Base-by-base conservation (phyloP, 1,139 yeast species). In the Hansenula sp. region DNA sequence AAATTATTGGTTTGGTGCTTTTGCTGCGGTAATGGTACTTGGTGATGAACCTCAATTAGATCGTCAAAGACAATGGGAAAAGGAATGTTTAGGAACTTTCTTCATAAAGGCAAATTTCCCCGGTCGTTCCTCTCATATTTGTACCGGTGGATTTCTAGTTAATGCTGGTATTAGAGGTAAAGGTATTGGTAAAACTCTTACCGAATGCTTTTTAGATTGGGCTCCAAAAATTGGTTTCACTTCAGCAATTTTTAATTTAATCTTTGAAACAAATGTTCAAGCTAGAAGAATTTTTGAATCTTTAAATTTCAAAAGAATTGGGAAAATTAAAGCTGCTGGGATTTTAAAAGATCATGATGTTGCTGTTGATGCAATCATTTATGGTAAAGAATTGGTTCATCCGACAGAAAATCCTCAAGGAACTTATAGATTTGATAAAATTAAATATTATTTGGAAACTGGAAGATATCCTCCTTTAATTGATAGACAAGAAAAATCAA, bases 101-200 rank as follows among this genome's bases (percentile, higher is more conserved):
- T 81, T 76, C 59, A 74, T 91, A 47, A 86, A 86, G 54, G 95
- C 97, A 5, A 87, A 89, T 57, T 93, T 84, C 59, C 96, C 97
- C 0, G 98, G 98, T 2, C 71, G 98, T 40, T 84, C 95, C 40
- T 80, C 95, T 0, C 98, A 91, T 62, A 84, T 93, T n/a, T 90
- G 96, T 56, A 88, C 96, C 0, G 96, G 89, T 3, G 85, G 84
- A 29, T 87, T 93, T 53, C 68, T 93, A 43, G 98, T 93, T 2
- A 89, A 90, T 63, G 94, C 96, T 2, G 96, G 96, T 49, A 87
- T 87, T 51, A 68, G 99, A 54, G 93, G 94, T n/a, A 85, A 84
- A 59, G 96, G 98, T 4, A 86, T 93, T 36, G 99, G 99, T 5
- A 71, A 82, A 47, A 85, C 94, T 0, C 64, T 93, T 50, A 83